Evolutionary conservation across 345 rosid genomes (phyloP).

Genomic region (Raphanus sativus): DNA sequence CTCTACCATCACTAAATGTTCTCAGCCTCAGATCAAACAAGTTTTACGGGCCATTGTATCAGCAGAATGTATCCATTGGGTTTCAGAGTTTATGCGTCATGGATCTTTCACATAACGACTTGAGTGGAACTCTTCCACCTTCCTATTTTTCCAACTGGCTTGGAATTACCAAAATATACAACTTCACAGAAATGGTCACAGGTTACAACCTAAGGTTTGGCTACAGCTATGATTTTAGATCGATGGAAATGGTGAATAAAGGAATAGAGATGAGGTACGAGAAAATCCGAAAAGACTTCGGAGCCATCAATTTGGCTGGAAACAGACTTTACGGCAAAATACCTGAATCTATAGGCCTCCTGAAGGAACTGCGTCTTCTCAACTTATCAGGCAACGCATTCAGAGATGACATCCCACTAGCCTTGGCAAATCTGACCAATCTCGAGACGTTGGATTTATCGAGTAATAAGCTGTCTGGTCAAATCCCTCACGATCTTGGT

Average conservation of each 20-base stretch:
- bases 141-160: not conserved
- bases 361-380: not conserved
- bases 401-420: not conserved
- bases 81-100: constrained; percentile 44
- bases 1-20: not conserved
- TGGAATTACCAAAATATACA: too few species aligned
- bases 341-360: not conserved
- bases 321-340: not conserved
- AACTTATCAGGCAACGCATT: constrained; percentile 11
- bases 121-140: constrained; percentile 19
- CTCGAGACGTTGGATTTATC: constrained; percentile 11
- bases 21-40: constrained; percentile 44
- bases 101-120: constrained; percentile 42
- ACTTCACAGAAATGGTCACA: too few species aligned
- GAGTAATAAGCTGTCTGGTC: not conserved
- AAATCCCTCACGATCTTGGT: constrained; percentile 16
- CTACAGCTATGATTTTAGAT: too few species aligned
- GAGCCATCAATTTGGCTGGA: constrained; percentile 2
- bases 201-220: too few species aligned
- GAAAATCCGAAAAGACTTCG: not conserved
- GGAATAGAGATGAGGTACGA: constrained; percentile 2
- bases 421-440: not conserved
- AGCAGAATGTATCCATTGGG: not conserved
- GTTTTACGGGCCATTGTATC: constrained; percentile 39
- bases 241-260: constrained; percentile 2